Evolutionary conservation across 257 asterid genomes (phyloP), one percentile per base, ranked within the genome.

Genomic region (Petrea volubilis): DNA sequence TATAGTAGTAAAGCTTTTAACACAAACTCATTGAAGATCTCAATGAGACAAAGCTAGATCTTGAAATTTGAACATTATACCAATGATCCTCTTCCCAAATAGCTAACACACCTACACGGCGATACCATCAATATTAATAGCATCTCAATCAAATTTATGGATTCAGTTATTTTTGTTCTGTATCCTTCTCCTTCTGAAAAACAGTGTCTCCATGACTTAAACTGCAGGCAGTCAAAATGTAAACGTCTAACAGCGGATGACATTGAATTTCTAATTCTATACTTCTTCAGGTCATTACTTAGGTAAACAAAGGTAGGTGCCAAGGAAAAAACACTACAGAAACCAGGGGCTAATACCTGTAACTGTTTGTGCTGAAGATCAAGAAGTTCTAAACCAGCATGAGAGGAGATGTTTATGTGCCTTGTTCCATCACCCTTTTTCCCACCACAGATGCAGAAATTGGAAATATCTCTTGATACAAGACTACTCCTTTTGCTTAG

Each of bases 371-470:
- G 90, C 61, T 90, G 93, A 60, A 72, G 72, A 71, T 85, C 89
- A 40, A 90, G 86, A 62, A 80, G 77, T 59, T 86, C 92, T 29
- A 62, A 58, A 5, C 82, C 74, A 64, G 74, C 77, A 56, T 31
- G 73, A 47, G 84, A 60, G 40, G 79, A 78, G 47, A 40, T 61
- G 44, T 77, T 78, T 40, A 61, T 49, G 21, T 27, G 78, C 65
- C 60, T 8, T 72, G 67, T 27, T 21, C 25, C 78, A 58, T 66
- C 62, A 25, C 55, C 74, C 70, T 80, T n/a, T n/a, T n/a, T 88
- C 49, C 89, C 88, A 67, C 95, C 91, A 77, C 98, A 92, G 67
- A 81, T 75, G 78, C 98, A 92, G 77, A 81, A 80, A 43, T 56
- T 72, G 49, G 91, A 81, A 70, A 89, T 80, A 59, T 88, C 86